Percentiles rank a stretch among this genome's conserved stretches.
phyloP scores from a whole-genome alignment of 2,329 filamentous ascomycete genomes.

The Cryphonectria naterciae region DNA sequence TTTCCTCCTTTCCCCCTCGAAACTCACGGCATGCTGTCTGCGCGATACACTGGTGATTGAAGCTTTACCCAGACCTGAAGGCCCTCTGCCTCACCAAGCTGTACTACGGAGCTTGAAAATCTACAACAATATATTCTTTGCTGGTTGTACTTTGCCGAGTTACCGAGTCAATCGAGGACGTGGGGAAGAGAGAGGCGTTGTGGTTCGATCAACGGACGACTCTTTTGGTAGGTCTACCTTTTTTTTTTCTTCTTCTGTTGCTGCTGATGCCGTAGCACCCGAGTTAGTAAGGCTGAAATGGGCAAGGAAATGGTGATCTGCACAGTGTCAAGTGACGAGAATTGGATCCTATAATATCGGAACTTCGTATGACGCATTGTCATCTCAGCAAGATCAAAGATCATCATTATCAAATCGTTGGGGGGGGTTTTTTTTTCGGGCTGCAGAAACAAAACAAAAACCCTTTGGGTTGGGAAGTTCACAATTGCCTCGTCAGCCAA shows the following conservation, averaged over 20 bases:
- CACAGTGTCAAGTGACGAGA: background rate
- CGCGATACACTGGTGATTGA: background rate
- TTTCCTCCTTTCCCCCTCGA: background rate
- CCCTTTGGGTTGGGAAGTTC: no score
- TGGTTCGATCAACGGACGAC: background rate
- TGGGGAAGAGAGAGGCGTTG: background rate
- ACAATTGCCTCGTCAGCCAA: background rate
- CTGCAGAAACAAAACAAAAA: no score
- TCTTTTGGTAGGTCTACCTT: background rate
- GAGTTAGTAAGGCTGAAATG: background rate
- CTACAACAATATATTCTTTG: background rate
- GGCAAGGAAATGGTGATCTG: constrained; percentile 1
- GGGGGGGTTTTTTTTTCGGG: no score
- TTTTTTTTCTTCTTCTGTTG: no score
- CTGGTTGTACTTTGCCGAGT: background rate
- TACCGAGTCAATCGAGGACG: no score
- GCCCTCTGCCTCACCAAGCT: background rate
- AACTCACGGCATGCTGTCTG: background rate
- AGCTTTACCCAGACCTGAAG: background rate
- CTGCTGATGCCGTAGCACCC: background rate
- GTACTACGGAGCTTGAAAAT: background rate
- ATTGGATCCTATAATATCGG: background rate
- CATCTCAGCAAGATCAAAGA: background rate
- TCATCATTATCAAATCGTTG: background rate
- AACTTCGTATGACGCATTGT: background rate